A percentile compares a stretch with the other conserved stretches of the same genome.
Evolutionary conservation across 2,329 filamentous ascomycete genomes (phyloP).

Genomic region (Thielaviopsis euricoi): DNA sequence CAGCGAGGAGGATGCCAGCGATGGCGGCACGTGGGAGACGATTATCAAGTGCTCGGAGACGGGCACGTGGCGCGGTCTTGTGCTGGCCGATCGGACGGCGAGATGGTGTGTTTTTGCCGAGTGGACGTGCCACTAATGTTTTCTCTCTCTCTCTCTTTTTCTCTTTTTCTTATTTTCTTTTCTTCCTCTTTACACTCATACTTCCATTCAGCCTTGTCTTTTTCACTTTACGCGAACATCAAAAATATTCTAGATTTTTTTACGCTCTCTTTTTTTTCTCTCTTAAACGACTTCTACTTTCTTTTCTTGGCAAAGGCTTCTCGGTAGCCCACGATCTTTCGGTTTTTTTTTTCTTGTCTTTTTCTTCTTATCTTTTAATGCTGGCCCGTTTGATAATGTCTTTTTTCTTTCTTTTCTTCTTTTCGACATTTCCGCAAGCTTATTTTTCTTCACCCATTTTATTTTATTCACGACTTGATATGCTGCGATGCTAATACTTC

Average conservation of each 20-base stretch:
- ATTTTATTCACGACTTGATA: background rate
- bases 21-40: slow-evolving; percentile 72
- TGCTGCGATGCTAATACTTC: background rate
- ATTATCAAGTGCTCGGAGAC: slow-evolving; percentile 79
- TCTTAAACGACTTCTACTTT: background rate
- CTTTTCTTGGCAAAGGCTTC: background rate
- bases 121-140: slow-evolving; percentile 43
- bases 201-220: background rate
- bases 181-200: background rate
- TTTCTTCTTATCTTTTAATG: background rate
- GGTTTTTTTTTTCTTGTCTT: background rate
- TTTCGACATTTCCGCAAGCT: background rate
- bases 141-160: background rate
- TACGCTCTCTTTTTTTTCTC: background rate
- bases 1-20: slow-evolving; percentile 39
- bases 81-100: slow-evolving; percentile 67
- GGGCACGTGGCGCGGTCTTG: slow-evolving; percentile 65
- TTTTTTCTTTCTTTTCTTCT: background rate
- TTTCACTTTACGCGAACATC: background rate
- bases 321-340: background rate
- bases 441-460: background rate
- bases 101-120: slow-evolving; percentile 88
- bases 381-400: background rate
- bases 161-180: background rate
- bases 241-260: background rate